Evolutionary conservation across 1,139 yeast species (phyloP).

Genomic region (Saccharomyces hybrid): DNA sequence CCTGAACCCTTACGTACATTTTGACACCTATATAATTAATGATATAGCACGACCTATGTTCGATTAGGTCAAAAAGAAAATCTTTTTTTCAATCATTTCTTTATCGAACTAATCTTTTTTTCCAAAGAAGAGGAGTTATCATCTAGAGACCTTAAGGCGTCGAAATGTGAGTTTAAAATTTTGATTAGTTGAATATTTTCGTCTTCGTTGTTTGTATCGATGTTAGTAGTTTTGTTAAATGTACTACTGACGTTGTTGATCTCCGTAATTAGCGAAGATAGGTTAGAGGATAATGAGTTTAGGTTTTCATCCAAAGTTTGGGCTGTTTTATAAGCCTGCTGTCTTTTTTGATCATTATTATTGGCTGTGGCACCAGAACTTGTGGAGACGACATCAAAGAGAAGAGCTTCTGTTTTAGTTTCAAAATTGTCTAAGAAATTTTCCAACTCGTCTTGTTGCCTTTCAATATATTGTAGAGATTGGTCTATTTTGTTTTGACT

Average conservation of each 20-base stretch:
- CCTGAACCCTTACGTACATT: too few relatives aligned
- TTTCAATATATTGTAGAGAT: constrained; percentile 73
- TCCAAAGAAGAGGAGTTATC: constrained; percentile 41
- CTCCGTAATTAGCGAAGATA: constrained; percentile 71
- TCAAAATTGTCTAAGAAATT: constrained; percentile 77
- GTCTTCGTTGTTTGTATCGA: constrained; percentile 33
- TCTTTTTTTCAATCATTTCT: too few relatives aligned
- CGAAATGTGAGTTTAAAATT: constrained; percentile 80
- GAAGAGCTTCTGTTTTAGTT: constrained; percentile 63
- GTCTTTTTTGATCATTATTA: constrained; percentile 70
- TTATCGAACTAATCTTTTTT: too few relatives aligned
- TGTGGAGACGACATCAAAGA: constrained; percentile 37
- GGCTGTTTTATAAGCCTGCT: constrained; percentile 83
- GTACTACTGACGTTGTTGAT: constrained; percentile 82
- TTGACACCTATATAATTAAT: too few relatives aligned
- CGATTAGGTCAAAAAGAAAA: too few relatives aligned
- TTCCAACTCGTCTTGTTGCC: constrained; percentile 90
- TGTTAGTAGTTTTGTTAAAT: constrained; percentile 56
- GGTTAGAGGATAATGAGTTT: constrained; percentile 66
- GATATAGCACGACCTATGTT: too few relatives aligned
- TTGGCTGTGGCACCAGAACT: constrained; percentile 22
- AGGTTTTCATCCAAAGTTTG: constrained; percentile 78
- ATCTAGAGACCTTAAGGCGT: constrained; percentile 84
- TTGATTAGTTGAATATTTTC: constrained; percentile 56
- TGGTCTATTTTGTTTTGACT: constrained; percentile 83